phyloP scores from a whole-genome alignment of 208 protist genomes.

The Acanthamoeba lenticulata region DNA sequence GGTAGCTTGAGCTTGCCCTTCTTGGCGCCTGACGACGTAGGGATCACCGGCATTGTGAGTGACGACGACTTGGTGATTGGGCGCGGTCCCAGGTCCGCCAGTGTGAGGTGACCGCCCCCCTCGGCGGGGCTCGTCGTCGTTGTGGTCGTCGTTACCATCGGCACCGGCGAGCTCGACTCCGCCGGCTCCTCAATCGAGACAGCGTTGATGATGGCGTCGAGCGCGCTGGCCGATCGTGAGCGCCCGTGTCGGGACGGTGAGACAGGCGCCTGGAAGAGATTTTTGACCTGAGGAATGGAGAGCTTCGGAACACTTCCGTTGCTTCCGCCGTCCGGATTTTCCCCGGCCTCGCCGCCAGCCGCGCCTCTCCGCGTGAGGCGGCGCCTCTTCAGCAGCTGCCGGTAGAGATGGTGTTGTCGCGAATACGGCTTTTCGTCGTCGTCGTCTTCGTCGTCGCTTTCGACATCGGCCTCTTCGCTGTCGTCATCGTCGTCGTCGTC shows the following conservation, averaged over 20 bases:
- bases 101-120: background rate
- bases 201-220: conserved; percentile 17
- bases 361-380: conserved; percentile 16
- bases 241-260: background rate
- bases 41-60: background rate
- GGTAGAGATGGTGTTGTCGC: conserved; percentile 53
- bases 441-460: background rate
- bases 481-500: background rate
- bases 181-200: background rate
- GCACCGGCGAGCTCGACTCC: background rate
- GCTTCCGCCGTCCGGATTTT: conserved; percentile 30
- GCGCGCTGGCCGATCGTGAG: conserved; percentile 16
- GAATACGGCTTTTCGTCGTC: conserved; percentile 2
- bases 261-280: conserved; percentile 19
- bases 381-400: conserved; percentile 57
- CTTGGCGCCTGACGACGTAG: conserved; percentile 6
- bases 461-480: background rate
- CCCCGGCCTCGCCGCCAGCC: conserved; percentile 13
- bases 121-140: background rate
- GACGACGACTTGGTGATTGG: conserved; percentile 10
- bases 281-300: conserved; percentile 23
- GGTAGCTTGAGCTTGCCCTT: conserved; percentile 57
- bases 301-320: conserved; percentile 67
- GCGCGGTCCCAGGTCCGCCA: background rate
- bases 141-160: background rate